Base-by-base conservation (phyloP, 805 yeast species). In the Monosporozyma servazzii region DNA sequence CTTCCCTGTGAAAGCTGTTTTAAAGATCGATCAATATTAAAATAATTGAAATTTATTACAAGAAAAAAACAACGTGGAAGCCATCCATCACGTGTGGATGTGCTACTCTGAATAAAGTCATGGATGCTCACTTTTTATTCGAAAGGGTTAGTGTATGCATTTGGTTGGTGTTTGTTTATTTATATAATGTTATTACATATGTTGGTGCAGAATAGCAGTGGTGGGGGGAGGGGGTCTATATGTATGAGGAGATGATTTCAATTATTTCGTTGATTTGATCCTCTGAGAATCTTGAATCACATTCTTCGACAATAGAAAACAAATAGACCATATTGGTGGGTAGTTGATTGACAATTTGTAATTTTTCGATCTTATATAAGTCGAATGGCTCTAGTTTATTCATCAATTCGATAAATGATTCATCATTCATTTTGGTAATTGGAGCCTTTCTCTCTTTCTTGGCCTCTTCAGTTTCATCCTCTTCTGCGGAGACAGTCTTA, bases 271-370 rank as follows among this genome's bases (percentile, higher is more conserved):
- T 77, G 47, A 86, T 75, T 53, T 82, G 75, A 1, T 79, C 84
- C 53, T 86, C 87, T n/a, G 71, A 69, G 59, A 89, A 84, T 58
- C 99, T 74, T 54, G 80, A 81, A 58, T 91, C 99, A 67, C 96
- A 91, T 63, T 93, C 98, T 63, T 91, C 99, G 1, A 91, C 81
- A 29, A 91, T 71, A 0, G 93, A 76, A 64, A 81, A 88, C 48
- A 91, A 72, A 37, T 80, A 83, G 11, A 90, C 96, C 74, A 88
- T 71, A 5, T 88, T 79, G 45, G 83, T 73, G 1, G 99, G 99
- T 29, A 88, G 74, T 7, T 82, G 73, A 65, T 91, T 90, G 51
- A 90, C 76, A 40, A 91, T 79, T 68, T 91, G 96, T 41, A 91
- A 71, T 57, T 82, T 80, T 62, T 91, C 99, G 25, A 86, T 82